Evolutionary conservation across 2,329 filamentous ascomycete species (phyloP).

Genomic region (Alternaria angustiovoidea): DNA sequence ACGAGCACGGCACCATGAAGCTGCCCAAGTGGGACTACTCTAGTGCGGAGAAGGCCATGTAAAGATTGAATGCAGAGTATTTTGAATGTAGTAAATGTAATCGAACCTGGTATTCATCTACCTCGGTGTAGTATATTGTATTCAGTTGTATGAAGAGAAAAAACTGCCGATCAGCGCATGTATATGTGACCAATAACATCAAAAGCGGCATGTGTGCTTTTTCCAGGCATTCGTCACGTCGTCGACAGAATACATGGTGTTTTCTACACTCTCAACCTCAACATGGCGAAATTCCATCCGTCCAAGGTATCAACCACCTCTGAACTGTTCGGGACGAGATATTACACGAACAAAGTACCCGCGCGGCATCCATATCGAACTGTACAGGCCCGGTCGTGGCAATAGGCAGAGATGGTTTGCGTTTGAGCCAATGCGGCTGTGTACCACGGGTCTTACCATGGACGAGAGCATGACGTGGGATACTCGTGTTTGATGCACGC

Average conservation of each 20-base stretch:
- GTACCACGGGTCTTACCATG: not conserved
- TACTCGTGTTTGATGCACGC: slow-evolving; percentile 12
- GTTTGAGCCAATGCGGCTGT: not conserved
- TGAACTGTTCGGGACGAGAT: not conserved
- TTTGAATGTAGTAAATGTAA: slow-evolving; percentile 1
- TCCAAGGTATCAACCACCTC: not conserved
- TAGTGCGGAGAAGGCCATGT: slow-evolving; percentile 16
- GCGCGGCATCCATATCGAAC: not conserved
- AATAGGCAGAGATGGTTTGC: not conserved
- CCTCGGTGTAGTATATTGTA: not conserved
- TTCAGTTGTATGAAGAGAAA: not conserved
- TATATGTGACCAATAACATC: not conserved
- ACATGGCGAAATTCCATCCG: not conserved
- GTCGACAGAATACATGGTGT: not conserved
- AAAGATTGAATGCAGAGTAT: not conserved
- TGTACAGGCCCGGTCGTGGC: not conserved
- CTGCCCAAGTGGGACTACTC: slow-evolving; percentile 67
- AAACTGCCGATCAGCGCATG: not conserved
- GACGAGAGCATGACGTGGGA: slow-evolving; percentile 1
- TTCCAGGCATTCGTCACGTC: not conserved
- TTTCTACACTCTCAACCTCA: slow-evolving; percentile 1
- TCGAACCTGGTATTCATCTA: not conserved
- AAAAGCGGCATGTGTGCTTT: not conserved
- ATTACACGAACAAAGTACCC: not conserved
- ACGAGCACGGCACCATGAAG: slow-evolving; percentile 90